Evolutionary conservation across 345 rosid genomes (phyloP), one percentile per base, ranked within the genome.

Genomic region (Pelargonium nanum): DNA sequence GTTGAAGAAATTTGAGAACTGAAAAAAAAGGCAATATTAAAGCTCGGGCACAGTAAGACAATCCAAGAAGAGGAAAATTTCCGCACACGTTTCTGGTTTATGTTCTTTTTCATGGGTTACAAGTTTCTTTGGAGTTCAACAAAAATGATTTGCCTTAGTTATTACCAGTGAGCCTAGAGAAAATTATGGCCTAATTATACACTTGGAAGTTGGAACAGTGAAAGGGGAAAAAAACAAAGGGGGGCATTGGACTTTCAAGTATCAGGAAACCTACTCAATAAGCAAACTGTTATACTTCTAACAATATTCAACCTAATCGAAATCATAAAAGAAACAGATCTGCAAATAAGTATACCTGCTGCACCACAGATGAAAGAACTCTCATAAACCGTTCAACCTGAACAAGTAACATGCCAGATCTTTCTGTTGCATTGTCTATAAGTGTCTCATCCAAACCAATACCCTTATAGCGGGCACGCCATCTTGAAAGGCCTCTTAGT

Each of bases 1-100:
- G 72, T 74, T 83, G 74, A 88, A 91, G 81, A 91, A 91, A 75
- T 89, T 92, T 69, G 93, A 81, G 70, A 85, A 89, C 95, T 85
- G 86, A 71, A 66, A 74, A 44, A 66, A 64, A 65, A 24, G 59
- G n/a, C n/a, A 19, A 62, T 40, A 28, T 65, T 26, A 65, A 53
- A 69, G 64, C 30, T 51, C 44, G 62, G 65, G 55, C 62, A 30
- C 0, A 51, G 50, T 26, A 54, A 52, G 48, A 12, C 24, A 44
- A 56, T 61, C 55, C 21, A 56, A 15, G 53, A 3, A 8, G 26
- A 30, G 34, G 16, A 23, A 53, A 10, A 20, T 50, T n/a, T 26
- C n/a, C 40, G 21, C 56, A 19, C n/a, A 3, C 51, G 50, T 55
- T 26, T 61, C 48, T 53, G 25, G 48, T 40, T 40, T 40, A 8